Evolutionary conservation across 2,329 filamentous ascomycete genomes (phyloP).

Genomic region (Juglanconis juglandina): DNA sequence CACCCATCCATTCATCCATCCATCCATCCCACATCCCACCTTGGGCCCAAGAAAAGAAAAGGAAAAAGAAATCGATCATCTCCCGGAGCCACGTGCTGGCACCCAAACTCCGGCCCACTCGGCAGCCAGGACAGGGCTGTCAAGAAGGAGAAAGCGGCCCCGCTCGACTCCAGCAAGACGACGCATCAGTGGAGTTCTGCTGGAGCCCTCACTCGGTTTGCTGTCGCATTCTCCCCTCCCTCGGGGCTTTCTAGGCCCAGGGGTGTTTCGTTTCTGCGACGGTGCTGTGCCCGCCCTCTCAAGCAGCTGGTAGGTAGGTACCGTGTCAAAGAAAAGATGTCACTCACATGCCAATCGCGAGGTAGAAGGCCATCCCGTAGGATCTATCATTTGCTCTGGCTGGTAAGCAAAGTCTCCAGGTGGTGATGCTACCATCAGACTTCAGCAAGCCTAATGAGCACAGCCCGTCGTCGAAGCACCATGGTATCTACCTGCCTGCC

Average conservation of each 20-base stretch:
- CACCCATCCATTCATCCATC: not conserved
- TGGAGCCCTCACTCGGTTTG: not conserved
- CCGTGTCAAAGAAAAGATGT: no score
- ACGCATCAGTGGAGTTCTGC: not conserved
- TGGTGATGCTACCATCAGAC: no score
- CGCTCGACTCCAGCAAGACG: not conserved
- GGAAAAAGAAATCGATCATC: not conserved
- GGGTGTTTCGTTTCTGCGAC: not conserved
- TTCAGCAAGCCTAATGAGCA: no score
- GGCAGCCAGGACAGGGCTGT: constrained; percentile 7
- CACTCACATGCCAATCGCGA: no score
- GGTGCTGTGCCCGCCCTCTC: not conserved
- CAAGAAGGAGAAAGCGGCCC: not conserved
- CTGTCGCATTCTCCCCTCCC: not conserved
- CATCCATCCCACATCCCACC: not conserved
- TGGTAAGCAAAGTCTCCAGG: no score
- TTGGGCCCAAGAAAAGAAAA: not conserved
- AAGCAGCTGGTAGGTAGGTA: no score
- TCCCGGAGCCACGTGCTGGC: constrained; percentile 1
- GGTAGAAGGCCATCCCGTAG: no score
- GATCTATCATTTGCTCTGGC: no score
- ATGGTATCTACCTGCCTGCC: no score
- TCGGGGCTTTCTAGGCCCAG: not conserved
- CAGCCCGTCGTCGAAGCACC: no score
- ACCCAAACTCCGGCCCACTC: not conserved